Percentiles rank a stretch among this genome's conserved stretches.
Conservation (phyloP, 768 basidiomycete species). For the Hemileccinum impolitum region DNA sequence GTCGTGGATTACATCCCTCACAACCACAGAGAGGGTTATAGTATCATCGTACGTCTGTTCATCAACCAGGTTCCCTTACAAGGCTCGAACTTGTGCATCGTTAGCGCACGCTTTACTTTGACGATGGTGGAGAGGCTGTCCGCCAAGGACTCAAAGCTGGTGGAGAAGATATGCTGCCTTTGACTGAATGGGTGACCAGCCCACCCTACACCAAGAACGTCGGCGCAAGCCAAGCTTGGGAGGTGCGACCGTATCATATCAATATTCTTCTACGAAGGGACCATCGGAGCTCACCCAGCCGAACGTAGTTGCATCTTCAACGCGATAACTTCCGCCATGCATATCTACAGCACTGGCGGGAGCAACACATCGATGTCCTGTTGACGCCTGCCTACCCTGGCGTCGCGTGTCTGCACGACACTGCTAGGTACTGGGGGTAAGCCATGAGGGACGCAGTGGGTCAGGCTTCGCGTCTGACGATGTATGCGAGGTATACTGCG, state of each 20-base stretch:
- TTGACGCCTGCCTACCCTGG: constrained; percentile 36
- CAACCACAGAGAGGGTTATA: constrained; percentile 33
- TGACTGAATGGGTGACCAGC: constrained; percentile 36
- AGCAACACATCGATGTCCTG: constrained; percentile 38
- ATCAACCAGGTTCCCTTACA: background rate
- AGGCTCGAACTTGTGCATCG: background rate
- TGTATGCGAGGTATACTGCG: constrained; percentile 34
- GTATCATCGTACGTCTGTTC: constrained; percentile 27
- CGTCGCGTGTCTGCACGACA: constrained; percentile 38
- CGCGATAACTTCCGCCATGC: constrained; percentile 34
- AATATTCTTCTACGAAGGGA: background rate
- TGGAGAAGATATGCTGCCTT: constrained; percentile 35
- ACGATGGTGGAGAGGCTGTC: constrained; percentile 35
- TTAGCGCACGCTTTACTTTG: constrained; percentile 37
- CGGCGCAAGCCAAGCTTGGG: constrained; percentile 25
- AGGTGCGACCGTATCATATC: constrained; percentile 17
- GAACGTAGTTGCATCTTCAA: constrained; percentile 23
- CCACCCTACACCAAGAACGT: constrained; percentile 25
- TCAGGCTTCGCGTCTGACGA: background rate
- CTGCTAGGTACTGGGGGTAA: constrained; percentile 34
- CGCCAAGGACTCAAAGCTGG: constrained; percentile 21
- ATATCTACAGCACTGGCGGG: constrained; percentile 37
- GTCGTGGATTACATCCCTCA: constrained; percentile 36
- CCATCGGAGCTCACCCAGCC: constrained; percentile 2
- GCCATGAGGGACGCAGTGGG: background rate